Evolutionary conservation across 805 yeast genomes (phyloP), one percentile per base, ranked within the genome.

Genomic region (Aciculoconidium aculeatum): DNA sequence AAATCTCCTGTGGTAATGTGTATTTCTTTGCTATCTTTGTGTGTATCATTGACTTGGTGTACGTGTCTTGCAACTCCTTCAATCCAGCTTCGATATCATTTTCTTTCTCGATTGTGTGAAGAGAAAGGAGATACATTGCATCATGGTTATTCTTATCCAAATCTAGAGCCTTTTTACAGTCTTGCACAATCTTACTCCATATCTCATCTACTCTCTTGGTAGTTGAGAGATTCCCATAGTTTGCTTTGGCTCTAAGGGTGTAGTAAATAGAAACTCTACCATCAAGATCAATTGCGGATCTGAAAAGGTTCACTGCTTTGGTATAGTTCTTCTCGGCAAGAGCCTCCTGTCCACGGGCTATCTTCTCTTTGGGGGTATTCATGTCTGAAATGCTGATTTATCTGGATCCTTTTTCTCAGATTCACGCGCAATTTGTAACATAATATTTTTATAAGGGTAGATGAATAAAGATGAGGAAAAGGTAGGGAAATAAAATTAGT

Each of bases 231-330:
- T 33, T 32, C 2, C 25, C 17, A 21, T 34, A 36, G 15, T 33
- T 38, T 1, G 45, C 37, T 28, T 38, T 37, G 3, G 46, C 48
- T 27, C 48, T 27, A 15, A 31, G 22, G 2, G 41, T 36, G 16
- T 31, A 38, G 15, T 40, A 22, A 5, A 26, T 23, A 2, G 43
- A 31, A 4, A 15, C 23, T 9, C 23, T 15, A 9, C 35, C 25
- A 7, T 39, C 39, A 20, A 23, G 29, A 9, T 31, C 37, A 12
- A 44, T 40, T 2, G 45, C 47, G 17, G 39, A 28, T 9, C 41
- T 34, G 24, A 36, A 42, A 25, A 17, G 40, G 18, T 39, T 41
- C 21, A 44, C 39, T n/a, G 49, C 47, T 27, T 37, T 32, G 17
- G 38, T 18, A 21, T 23, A 42, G 3, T 42, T 39, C 6, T 35